Evolutionary conservation across 1,284 basidiomycete species (phyloP), one percentile per base, ranked within the genome.

Genomic region (Singerocomus inundabilis): DNA sequence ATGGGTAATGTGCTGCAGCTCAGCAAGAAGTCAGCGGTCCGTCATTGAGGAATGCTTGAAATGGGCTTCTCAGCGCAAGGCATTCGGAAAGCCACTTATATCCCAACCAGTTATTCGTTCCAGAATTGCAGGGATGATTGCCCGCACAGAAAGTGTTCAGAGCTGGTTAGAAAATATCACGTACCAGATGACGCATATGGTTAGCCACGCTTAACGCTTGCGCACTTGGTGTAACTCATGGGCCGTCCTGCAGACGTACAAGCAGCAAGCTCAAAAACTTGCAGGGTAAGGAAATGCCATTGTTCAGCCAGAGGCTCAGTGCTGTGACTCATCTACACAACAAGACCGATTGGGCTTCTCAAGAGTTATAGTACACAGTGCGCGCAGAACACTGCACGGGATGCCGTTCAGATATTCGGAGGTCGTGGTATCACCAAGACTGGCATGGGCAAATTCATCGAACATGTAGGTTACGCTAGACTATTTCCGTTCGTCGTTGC

Each of bases 121-220:
- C 51, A 89, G 87, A 75, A 68, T 90, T 43, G 87, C 85, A 0
- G 66, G 67, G 31, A 86, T 89, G 84, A 85, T 90, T 52, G 79
- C 84, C 26, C 82, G 86, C 15, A 37, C 60, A 5, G 66, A 70
- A 69, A 77, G 81, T 0, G 75, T 78, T 12, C 93, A 97, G 65
- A 82, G 80, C 41, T 97, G 93, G 92, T 73, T 96, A 25, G 94
- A 98, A 72, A 88, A 82, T 63, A 74, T 96, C 54, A 95, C 93
- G 0, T 84, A 87, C 68, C 93, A 96, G 70, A 96, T 96, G 93
- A 84, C 80, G 66, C 85, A 93, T 60, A 93, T 93, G 91, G 81
- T 80, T 18, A 45, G 65, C 47, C 29, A 35, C 35, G 12, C 13
- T 8, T 40, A 48, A 30, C 26, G 6, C 16, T 41, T 11, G 16